phyloP scores from a whole-genome alignment of 192 early-diverging fungal species.

The Podila minutissima region DNA sequence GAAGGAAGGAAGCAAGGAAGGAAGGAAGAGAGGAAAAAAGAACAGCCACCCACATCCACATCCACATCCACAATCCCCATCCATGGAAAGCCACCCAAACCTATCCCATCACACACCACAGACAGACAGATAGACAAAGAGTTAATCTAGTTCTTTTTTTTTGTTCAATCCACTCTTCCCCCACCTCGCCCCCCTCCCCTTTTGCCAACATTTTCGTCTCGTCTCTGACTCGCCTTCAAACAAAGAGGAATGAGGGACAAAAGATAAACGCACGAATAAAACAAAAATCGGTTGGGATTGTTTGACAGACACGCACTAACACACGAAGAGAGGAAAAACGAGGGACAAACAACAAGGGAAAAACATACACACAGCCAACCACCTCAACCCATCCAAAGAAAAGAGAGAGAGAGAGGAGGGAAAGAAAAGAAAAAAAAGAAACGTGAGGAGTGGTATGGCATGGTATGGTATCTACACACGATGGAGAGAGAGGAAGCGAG shows the following conservation, averaged over 20 bases:
- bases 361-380: too few relatives aligned
- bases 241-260: too few relatives aligned
- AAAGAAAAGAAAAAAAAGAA: not conserved
- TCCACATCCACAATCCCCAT: not conserved
- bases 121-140: too few relatives aligned
- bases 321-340: not conserved
- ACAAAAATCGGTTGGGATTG: not conserved
- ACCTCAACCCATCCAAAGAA: too few relatives aligned
- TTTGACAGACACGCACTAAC: too few relatives aligned
- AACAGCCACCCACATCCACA: not conserved
- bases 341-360: conserved; percentile 6
- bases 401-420: not conserved
- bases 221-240: too few relatives aligned
- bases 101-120: too few relatives aligned
- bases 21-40: not conserved
- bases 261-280: not conserved
- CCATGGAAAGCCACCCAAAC: not conserved
- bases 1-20: not conserved
- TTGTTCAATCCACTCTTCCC: too few relatives aligned
- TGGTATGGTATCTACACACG: not conserved
- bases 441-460: not conserved
- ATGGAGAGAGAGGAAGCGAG: not conserved
- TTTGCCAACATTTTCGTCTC: too few relatives aligned
- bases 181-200: too few relatives aligned
- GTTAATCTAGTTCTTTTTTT: too few relatives aligned